These are phyloP conservation scores for Symbiodinium natans DNA, from an alignment of 73 alveolate genomes.

Conservation along the genomic window DNA sequence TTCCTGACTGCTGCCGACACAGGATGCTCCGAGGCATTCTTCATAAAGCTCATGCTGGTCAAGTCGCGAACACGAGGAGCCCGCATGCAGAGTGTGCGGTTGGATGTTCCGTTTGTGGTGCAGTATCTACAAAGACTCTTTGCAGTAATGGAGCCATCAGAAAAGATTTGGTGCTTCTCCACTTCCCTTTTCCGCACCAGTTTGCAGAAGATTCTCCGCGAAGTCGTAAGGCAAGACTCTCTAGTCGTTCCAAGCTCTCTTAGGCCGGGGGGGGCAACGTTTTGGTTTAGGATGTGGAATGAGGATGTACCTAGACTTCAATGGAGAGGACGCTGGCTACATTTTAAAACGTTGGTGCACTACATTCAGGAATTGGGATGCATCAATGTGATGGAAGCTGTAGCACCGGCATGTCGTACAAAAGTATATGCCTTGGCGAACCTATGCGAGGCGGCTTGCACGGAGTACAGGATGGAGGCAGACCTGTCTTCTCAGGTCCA, in stretches of 20 bases:
- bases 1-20: neutral
- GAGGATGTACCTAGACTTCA: neutral
- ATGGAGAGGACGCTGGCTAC: constrained; percentile 14
- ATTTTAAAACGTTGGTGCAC: constrained; percentile 12
- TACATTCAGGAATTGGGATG: constrained; percentile 31
- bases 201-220: neutral
- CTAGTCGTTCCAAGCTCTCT: neutral
- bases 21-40: neutral
- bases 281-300: neutral
- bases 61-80: constrained; percentile 12
- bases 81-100: neutral
- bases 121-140: neutral
- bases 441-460: neutral
- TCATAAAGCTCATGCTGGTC: neutral
- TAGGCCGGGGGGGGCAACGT: neutral
- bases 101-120: constrained; percentile 13
- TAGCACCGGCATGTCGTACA: neutral
- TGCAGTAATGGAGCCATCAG: neutral
- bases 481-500: neutral
- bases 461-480: neutral
- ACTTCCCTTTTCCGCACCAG: neutral
- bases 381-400: neutral
- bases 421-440: neutral
- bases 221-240: too few species aligned
- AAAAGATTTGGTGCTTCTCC: constrained; percentile 10